phyloP scores from a whole-genome alignment of 2,329 filamentous ascomycete species.

The Colletotrichum chlorophyti region DNA sequence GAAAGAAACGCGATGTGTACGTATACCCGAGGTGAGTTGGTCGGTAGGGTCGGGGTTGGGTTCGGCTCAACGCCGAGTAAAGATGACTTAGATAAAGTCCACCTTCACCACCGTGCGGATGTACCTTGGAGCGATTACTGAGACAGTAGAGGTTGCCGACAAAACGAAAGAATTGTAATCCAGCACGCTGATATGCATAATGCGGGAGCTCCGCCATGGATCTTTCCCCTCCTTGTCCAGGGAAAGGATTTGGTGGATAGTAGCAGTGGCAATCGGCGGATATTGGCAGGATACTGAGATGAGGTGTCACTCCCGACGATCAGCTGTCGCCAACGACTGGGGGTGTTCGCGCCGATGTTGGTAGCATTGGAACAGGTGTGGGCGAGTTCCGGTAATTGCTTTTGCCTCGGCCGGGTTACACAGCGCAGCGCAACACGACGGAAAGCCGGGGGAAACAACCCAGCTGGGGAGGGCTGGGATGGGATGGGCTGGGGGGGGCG shows the following conservation, averaged over 20 bases:
- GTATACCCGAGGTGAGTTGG: constrained; percentile 17
- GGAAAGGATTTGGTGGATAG: not conserved
- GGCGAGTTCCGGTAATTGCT: constrained; percentile 14
- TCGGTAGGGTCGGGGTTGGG: constrained; percentile 17
- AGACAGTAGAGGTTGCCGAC: constrained; percentile 9
- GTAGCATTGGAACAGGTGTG: not conserved
- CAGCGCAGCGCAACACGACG: constrained; percentile 10
- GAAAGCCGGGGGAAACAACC: constrained; percentile 3
- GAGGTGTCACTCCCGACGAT: constrained; percentile 16
- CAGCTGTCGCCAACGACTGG: constrained; percentile 4
- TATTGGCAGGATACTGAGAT: constrained; percentile 5
- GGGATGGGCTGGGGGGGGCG: constrained; percentile 3
- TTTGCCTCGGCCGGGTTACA: constrained; percentile 28
- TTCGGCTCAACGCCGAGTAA: constrained; percentile 17
- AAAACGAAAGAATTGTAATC: constrained; percentile 2
- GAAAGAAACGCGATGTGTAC: constrained; percentile 2
- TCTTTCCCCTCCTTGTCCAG: constrained; percentile 10
- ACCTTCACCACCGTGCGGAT: constrained; percentile 3
- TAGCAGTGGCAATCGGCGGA: constrained; percentile 11
- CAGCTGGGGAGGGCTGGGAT: not conserved
- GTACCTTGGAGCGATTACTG: constrained; percentile 7
- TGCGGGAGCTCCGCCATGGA: constrained; percentile 26
- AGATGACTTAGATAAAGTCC: constrained; percentile 20
- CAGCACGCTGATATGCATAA: constrained; percentile 25
- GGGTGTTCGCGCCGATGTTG: constrained; percentile 15